phyloP scores from a whole-genome alignment of 495 filamentous ascomycete species.

The Cercophora samala region DNA sequence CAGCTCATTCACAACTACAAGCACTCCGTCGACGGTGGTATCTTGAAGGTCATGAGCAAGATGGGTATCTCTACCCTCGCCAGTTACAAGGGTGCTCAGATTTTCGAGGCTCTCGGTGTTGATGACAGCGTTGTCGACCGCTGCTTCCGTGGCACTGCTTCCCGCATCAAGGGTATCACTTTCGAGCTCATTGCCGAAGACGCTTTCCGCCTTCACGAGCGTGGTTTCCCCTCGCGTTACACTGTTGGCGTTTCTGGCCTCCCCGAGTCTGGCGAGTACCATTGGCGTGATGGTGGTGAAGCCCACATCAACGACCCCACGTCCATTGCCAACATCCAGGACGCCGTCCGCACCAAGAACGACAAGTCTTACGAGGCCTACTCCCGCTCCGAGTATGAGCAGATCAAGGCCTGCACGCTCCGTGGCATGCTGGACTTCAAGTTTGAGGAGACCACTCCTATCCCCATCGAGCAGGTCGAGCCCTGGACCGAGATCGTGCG shows the following conservation, averaged over 20 bases:
- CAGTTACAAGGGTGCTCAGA: slow-evolving; percentile 98
- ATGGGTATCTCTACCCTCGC: slow-evolving; percentile 99
- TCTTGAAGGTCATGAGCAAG: slow-evolving; percentile 99
- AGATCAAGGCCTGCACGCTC: slow-evolving; percentile 96
- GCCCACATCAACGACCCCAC: slow-evolving; percentile 96
- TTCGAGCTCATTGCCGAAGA: slow-evolving; percentile 96
- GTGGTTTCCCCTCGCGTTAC: slow-evolving; percentile 80
- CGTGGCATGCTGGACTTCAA: slow-evolving; percentile 97
- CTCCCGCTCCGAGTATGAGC: slow-evolving; percentile 89
- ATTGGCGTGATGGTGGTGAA: slow-evolving; percentile 98
- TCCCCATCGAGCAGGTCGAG: slow-evolving; percentile 97
- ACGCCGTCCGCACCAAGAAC: slow-evolving; percentile 97
- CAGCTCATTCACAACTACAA: slow-evolving; percentile 94
- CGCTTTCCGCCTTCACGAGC: slow-evolving; percentile 95
- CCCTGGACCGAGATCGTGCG: slow-evolving; percentile 99
- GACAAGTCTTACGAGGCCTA: slow-evolving; percentile 99
- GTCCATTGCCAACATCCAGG: slow-evolving; percentile 96
- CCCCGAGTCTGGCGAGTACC: slow-evolving; percentile 94
- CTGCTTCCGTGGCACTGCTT: slow-evolving; percentile 94
- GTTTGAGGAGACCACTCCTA: slow-evolving; percentile 80
- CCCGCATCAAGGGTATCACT: slow-evolving; percentile 91
- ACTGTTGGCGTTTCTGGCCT: slow-evolving; percentile 81
- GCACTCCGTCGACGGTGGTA: slow-evolving; percentile 95
- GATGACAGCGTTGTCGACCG: slow-evolving; percentile 94
- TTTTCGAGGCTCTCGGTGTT: slow-evolving; percentile 97